Base-by-base conservation (phyloP, 306 rosid species). In the Canavalia ensiformis region DNA sequence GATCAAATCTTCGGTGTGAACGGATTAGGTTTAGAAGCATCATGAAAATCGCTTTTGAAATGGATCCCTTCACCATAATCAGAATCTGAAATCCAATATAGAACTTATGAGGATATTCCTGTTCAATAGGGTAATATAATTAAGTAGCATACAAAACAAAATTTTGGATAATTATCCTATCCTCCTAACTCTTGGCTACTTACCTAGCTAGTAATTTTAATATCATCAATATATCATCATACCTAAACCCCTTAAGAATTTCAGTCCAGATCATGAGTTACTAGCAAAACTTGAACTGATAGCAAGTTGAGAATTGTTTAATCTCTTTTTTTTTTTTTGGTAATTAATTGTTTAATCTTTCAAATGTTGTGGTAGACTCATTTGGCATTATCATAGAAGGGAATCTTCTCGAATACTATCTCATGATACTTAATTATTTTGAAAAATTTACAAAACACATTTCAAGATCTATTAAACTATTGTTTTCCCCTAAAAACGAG, bases 361-460 rank as follows among this genome's bases (percentile, higher is more conserved):
- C 34, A 72, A 54, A 72, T 82, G 45, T 58, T 78, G 78, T 60
- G 81, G 76, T 60, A 46, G 52, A 76, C 70, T 80, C 81, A 80
- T 84, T 89, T 89, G 92, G 88, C 89, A 81, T 78, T 90, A 51
- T 92, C 79, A 31, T 72, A 65, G 6, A 56, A 70, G 76, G 80
- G 93, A 92, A 92, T 92, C 91, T 92, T 73, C 77, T 75, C 55
- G 18, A 81, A 65, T 42, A 25, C 31, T 58, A 12, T 7, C 4
- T 13, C 7, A 11, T 13, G 0, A 42, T 42, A 39, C 46, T 34
- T 77, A 39, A 2, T 4, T 67, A 29, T 54, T 42, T 54, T 67
- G 57, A 9, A 7, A 68, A 52, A 13, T 66, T 67, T 30, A 44
- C 30, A 29, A 8, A 56, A 2, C 12, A 18, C 42, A 44, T 49